Evolutionary conservation across 1,284 basidiomycete species (phyloP).

Genomic region (Taiwanofungus camphoratus): DNA sequence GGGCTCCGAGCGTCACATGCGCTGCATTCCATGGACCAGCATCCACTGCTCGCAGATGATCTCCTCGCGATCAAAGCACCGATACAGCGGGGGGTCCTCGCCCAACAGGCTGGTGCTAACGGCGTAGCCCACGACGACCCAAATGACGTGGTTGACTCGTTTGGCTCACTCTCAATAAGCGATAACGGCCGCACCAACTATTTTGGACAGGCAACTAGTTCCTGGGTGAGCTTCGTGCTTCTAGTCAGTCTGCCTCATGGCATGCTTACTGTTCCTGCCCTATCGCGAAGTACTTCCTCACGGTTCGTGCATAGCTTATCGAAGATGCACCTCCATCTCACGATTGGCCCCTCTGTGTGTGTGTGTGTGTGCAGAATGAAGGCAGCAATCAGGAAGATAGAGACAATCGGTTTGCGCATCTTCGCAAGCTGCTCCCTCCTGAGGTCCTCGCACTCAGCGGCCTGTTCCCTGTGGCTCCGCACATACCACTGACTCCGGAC

Average conservation of each 20-base stretch:
- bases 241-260: constrained; percentile 4
- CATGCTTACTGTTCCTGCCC: neutral
- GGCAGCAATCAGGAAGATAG: constrained; percentile 46
- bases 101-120: constrained; percentile 16
- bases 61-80: constrained; percentile 68
- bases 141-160: constrained; percentile 69
- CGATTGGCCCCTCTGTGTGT: constrained; percentile 4
- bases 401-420: constrained; percentile 41
- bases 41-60: constrained; percentile 65
- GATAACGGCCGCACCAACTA: constrained; percentile 66
- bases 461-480: constrained; percentile 57
- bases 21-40: constrained; percentile 52
- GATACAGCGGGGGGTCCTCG: constrained; percentile 53
- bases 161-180: constrained; percentile 67
- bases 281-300: constrained; percentile 58
- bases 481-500: constrained; percentile 35
- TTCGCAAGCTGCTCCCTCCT: constrained; percentile 51
- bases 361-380: constrained; percentile 48
- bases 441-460: constrained; percentile 60
- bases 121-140: constrained; percentile 37
- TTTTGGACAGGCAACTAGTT: constrained; percentile 69
- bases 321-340: constrained; percentile 6
- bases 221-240: constrained; percentile 48
- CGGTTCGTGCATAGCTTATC: constrained; percentile 35
- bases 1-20: constrained; percentile 55